These are phyloP conservation scores for Xylaria bambusicola DNA, from an alignment of 495 filamentous ascomycete species.

Conservation along the genomic window DNA sequence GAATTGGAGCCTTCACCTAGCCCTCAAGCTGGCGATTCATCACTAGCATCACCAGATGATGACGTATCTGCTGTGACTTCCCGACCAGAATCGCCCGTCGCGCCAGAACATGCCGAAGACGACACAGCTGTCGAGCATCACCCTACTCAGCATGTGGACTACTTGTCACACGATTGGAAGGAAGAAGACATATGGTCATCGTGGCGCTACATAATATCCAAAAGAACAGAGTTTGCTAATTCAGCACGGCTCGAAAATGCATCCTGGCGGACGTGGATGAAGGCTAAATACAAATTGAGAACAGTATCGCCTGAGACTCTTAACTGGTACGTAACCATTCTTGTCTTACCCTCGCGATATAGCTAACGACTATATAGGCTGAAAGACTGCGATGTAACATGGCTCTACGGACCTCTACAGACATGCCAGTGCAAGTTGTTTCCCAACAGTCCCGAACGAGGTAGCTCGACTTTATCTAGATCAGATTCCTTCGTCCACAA, in stretches of 20 bases:
- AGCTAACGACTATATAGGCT: constrained; percentile 59
- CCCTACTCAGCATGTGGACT: constrained; percentile 92
- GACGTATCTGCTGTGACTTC: constrained; percentile 48
- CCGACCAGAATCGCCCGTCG: constrained; percentile 47
- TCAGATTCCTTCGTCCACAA: constrained; percentile 77
- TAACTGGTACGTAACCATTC: constrained; percentile 69
- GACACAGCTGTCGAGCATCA: constrained; percentile 76
- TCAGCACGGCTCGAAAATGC: constrained; percentile 88
- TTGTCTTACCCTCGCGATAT: constrained; percentile 7
- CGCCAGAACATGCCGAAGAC: constrained; percentile 66
- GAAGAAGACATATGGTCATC: constrained; percentile 99
- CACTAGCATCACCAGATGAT: constrained; percentile 48
- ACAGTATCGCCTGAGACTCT: constrained; percentile 86
- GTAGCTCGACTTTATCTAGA: constrained; percentile 63
- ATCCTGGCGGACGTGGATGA: constrained; percentile 98
- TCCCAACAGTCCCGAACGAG: constrained; percentile 54
- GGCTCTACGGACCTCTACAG: constrained; percentile 94
- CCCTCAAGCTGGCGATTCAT: constrained; percentile 44
- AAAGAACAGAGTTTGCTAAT: constrained; percentile 76
- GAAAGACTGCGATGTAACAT: constrained; percentile 96
- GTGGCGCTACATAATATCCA: constrained; percentile 87
- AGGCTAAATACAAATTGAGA: constrained; percentile 77
- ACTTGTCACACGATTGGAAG: constrained; percentile 91
- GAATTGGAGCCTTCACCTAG: constrained; percentile 53
- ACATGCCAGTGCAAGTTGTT: constrained; percentile 53